Evolutionary conservation across 2,329 filamentous ascomycete species (phyloP).

Genomic region (Cladophialophora carrionii): DNA sequence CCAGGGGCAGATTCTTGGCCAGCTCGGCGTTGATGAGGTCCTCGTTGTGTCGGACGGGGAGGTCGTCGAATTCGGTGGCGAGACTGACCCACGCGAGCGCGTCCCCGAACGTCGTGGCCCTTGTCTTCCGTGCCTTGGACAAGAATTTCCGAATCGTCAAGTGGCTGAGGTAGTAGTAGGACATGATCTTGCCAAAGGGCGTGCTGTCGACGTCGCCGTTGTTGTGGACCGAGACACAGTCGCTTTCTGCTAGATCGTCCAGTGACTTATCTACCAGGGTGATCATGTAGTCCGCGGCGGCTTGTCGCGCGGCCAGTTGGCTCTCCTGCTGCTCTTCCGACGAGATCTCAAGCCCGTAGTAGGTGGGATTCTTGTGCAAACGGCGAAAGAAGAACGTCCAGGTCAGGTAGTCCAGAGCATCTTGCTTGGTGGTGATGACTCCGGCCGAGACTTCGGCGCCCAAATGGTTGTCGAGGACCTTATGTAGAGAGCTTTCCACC

Average conservation of each 20-base stretch:
- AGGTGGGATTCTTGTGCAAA: slow-evolving; percentile 96
- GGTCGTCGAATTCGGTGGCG: slow-evolving; percentile 94
- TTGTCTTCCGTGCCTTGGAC: slow-evolving; percentile 72
- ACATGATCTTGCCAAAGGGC: slow-evolving; percentile 96
- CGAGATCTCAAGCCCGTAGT: slow-evolving; percentile 93
- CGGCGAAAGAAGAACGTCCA: slow-evolving; percentile 99
- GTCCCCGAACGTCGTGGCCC: slow-evolving; percentile 69
- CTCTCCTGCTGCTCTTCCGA: slow-evolving; percentile 78
- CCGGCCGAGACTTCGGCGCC: slow-evolving; percentile 92
- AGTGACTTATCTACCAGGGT: slow-evolving; percentile 87
- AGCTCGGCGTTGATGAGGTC: slow-evolving; percentile 94
- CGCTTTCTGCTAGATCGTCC: slow-evolving; percentile 76
- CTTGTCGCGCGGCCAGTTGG: slow-evolving; percentile 77
- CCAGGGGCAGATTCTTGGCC: slow-evolving; percentile 71
- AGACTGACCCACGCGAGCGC: slow-evolving; percentile 89
- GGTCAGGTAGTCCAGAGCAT: slow-evolving; percentile 94
- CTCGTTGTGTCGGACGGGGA: slow-evolving; percentile 96
- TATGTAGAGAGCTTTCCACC: slow-evolving; percentile 93
- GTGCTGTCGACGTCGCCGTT: slow-evolving; percentile 91
- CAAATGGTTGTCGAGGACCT: slow-evolving; percentile 95
- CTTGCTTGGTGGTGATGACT: slow-evolving; percentile 91
- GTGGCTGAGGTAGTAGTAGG: slow-evolving; percentile 97
- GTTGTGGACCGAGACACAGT: slow-evolving; percentile 78
- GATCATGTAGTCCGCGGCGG: slow-evolving; percentile 94
- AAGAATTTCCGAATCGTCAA: slow-evolving; percentile 87